phyloP scores from a whole-genome alignment of 1,284 basidiomycete species.

The Trichosporon sp. region DNA sequence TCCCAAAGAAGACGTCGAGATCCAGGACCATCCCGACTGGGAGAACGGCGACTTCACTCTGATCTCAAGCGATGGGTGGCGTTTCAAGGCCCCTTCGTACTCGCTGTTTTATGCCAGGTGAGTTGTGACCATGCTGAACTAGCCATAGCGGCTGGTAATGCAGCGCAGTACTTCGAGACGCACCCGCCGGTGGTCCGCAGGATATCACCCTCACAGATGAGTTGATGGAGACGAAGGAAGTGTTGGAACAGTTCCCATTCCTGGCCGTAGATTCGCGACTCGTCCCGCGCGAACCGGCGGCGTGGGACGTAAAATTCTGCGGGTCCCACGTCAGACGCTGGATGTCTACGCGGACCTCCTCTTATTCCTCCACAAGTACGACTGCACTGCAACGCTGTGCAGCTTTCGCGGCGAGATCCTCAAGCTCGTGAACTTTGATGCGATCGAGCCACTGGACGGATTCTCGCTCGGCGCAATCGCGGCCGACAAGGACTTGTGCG shows the following conservation, averaged over 20 bases:
- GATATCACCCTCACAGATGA: background rate
- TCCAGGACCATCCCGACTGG: background rate
- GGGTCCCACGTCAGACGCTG: background rate
- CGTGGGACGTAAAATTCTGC: too few species aligned
- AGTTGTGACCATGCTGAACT: background rate
- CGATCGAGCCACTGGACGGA: too few species aligned
- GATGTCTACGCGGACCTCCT: background rate
- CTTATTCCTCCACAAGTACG: background rate
- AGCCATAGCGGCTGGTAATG: background rate
- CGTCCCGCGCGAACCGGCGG: too few species aligned
- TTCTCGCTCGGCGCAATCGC: too few species aligned
- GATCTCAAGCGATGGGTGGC: background rate
- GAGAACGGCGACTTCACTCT: slow-evolving; percentile 7
- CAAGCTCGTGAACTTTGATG: background rate
- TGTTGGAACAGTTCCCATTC: background rate
- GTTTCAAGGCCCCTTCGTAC: background rate
- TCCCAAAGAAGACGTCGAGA: too few species aligned
- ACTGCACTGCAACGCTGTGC: background rate
- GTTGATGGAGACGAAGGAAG: background rate
- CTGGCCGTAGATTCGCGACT: background rate
- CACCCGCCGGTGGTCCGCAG: background rate
- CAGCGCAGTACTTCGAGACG: background rate
- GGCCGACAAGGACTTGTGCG: too few species aligned
- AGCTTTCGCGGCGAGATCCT: too few species aligned
- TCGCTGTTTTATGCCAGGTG: background rate